Conservation (phyloP, 192 early-diverging fungal genomes). For the Linnemannia hyalina region DNA sequence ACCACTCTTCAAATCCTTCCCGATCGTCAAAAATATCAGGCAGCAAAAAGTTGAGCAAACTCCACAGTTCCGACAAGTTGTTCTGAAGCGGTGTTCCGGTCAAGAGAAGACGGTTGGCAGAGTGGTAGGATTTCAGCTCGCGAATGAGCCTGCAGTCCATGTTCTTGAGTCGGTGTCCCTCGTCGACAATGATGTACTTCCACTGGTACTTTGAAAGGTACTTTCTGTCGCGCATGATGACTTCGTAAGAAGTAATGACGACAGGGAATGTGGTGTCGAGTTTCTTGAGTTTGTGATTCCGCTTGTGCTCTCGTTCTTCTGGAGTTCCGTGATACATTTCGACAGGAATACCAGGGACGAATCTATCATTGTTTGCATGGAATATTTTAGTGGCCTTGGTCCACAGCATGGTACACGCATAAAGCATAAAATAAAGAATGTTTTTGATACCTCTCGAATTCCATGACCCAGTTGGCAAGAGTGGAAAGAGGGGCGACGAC, state of each 20-base stretch:
- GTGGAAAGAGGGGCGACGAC: constrained; percentile 92
- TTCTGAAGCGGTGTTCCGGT: constrained; percentile 97
- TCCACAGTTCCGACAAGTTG: constrained; percentile 95
- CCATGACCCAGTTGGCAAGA: constrained; percentile 92
- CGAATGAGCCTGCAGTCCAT: constrained; percentile 89
- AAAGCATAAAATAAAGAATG: background rate
- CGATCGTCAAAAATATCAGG: constrained; percentile 96
- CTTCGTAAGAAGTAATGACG: constrained; percentile 93
- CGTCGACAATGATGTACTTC: constrained; percentile 95
- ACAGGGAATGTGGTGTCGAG: constrained; percentile 80
- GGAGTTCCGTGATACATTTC: constrained; percentile 88
- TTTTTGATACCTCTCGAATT: constrained; percentile 78
- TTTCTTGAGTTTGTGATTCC: constrained; percentile 74
- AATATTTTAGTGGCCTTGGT: background rate
- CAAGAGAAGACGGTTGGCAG: constrained; percentile 89
- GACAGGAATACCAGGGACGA: constrained; percentile 83
- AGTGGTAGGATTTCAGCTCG: constrained; percentile 87
- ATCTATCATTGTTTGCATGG: constrained; percentile 59
- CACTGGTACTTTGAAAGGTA: constrained; percentile 80
- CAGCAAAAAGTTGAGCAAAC: constrained; percentile 92
- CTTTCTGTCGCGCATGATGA: constrained; percentile 86
- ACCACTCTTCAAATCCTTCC: constrained; percentile 89
- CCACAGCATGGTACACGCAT: background rate
- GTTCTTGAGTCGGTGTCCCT: constrained; percentile 98
- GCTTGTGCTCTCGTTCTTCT: constrained; percentile 77